phyloP scores from a whole-genome alignment of 116 monocot species.

The Phalaenopsis hybrid region DNA sequence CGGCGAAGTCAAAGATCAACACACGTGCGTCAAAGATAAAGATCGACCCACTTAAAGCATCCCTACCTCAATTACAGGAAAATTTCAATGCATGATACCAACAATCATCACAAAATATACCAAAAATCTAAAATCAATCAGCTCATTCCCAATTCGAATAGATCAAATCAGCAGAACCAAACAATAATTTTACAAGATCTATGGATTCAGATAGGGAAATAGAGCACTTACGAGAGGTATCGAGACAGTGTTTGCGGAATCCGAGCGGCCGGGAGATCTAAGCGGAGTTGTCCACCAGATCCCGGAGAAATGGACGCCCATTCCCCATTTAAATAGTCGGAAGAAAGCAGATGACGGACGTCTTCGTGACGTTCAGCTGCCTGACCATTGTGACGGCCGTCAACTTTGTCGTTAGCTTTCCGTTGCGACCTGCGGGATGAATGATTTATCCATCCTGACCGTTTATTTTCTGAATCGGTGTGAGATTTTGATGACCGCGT shows the following conservation, averaged over 20 bases:
- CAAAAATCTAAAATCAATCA: neutral
- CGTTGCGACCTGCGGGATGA: neutral
- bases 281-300: neutral
- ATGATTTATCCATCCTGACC: neutral
- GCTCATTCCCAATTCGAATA: neutral
- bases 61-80: neutral
- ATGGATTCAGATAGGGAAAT: neutral
- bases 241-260: neutral
- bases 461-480: neutral
- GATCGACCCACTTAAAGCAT: neutral
- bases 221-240: neutral
- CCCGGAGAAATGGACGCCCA: neutral
- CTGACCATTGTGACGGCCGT: neutral
- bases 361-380: neutral
- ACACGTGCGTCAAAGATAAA: neutral
- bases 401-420: neutral
- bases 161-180: neutral
- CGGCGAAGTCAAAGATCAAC: neutral
- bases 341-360: neutral
- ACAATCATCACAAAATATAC: neutral
- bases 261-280: neutral
- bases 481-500: no score
- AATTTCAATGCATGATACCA: neutral
- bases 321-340: neutral
- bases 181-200: neutral